Conservation (phyloP, 2,329 filamentous ascomycete genomes). For the Teratosphaeria nubilosa region DNA sequence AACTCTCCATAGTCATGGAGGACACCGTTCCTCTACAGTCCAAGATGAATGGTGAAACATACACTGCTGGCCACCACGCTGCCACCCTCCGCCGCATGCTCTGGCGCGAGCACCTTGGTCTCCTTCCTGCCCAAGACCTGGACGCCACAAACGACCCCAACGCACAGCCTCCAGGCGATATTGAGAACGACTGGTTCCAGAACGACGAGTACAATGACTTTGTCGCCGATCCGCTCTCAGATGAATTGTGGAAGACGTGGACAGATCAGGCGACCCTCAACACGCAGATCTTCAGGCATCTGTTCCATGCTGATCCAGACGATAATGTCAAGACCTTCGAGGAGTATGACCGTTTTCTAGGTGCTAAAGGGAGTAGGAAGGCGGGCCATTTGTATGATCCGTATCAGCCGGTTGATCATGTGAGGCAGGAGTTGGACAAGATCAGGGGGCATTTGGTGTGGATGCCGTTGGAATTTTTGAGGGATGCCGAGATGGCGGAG, state of each 20-base stretch:
- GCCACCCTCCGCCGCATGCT: constrained; percentile 70
- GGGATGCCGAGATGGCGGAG: constrained; percentile 81
- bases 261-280: constrained; percentile 58
- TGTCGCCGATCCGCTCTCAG: constrained; percentile 49
- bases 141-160: constrained; percentile 61
- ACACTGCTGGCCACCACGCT: constrained; percentile 70
- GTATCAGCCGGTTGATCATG: constrained; percentile 61
- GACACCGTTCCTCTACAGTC: constrained; percentile 63
- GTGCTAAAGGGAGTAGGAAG: constrained; percentile 48
- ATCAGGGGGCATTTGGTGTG: constrained; percentile 80
- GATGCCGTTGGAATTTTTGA: constrained; percentile 86
- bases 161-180: constrained; percentile 61
- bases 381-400: constrained; percentile 79
- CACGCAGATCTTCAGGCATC: constrained; percentile 63
- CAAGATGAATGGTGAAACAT: constrained; percentile 69
- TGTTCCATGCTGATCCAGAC: constrained; percentile 85
- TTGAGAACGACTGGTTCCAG: constrained; percentile 64
- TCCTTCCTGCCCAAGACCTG: constrained; percentile 61
- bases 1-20: constrained; percentile 82
- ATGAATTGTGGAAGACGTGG: constrained; percentile 56
- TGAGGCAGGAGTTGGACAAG: constrained; percentile 64
- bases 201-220: constrained; percentile 52
- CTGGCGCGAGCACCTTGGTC: constrained; percentile 83
- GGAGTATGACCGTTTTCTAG: constrained; percentile 75
- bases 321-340: constrained; percentile 80